Conservation (phyloP, 192 early-diverging fungal species). For the Piromyces sp. region DNA sequence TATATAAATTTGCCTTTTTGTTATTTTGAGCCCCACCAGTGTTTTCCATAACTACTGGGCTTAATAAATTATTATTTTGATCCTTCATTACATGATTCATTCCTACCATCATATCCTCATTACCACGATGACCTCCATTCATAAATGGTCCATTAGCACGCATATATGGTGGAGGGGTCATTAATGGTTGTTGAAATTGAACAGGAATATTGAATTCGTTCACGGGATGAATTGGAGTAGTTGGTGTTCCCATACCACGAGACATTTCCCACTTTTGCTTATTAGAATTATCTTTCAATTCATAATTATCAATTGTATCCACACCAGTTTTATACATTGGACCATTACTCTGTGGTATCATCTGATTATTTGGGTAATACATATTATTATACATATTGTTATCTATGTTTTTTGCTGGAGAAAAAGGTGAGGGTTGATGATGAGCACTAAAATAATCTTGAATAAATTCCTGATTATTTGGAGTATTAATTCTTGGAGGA, state of each 20-base stretch:
- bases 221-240: neutral
- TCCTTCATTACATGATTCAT: neutral
- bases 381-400: neutral
- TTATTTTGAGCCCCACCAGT: slow-evolving; percentile 9
- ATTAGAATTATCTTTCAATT: neutral
- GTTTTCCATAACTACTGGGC: slow-evolving; percentile 4
- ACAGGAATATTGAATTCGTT: neutral
- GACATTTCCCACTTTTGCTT: neutral
- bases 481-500: neutral
- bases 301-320: neutral
- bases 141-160: neutral
- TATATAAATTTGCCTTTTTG: slow-evolving; percentile 41
- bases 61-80: neutral
- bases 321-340: neutral
- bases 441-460: neutral
- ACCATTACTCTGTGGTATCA: neutral
- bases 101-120: neutral
- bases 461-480: neutral
- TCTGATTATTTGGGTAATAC: neutral
- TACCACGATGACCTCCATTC: neutral
- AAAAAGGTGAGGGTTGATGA: neutral
- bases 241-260: neutral
- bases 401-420: neutral
- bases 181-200: neutral
- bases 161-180: neutral